Percentiles rank a stretch among this genome's conserved stretches.
Evolutionary conservation across 352 stramenopile species (phyloP).

Genomic region (Phytophthora ramorum): DNA sequence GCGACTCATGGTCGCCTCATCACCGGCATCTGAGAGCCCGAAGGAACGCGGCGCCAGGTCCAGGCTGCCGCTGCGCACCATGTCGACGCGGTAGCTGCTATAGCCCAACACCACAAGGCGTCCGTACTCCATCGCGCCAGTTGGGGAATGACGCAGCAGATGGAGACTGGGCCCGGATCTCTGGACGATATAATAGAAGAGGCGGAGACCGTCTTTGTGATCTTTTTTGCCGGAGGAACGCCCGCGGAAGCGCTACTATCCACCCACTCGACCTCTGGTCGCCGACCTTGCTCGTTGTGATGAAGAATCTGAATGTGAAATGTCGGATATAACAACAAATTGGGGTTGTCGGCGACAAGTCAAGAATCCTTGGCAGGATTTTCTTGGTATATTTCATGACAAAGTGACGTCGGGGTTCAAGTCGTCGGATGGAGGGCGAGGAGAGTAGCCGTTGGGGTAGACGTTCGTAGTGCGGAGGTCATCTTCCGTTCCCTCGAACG

Average conservation of each 20-base stretch:
- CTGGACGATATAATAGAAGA: too few relatives aligned
- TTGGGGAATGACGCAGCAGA: slow-evolving; percentile 13
- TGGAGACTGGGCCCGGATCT: background rate
- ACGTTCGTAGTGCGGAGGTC: slow-evolving; percentile 18
- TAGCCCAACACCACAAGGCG: slow-evolving; percentile 86
- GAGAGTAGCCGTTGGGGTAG: slow-evolving; percentile 12
- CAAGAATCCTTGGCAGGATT: background rate
- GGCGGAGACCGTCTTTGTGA: background rate
- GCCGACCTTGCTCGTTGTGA: background rate
- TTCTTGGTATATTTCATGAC: slow-evolving; percentile 2
- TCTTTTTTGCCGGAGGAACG: slow-evolving; percentile 8
- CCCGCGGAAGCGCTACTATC: background rate
- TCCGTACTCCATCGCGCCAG: slow-evolving; percentile 71
- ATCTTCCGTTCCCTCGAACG: slow-evolving; percentile 28
- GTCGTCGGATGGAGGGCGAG: slow-evolving; percentile 6
- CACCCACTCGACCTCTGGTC: too few relatives aligned
- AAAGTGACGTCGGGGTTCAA: background rate
- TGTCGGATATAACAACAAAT: slow-evolving; percentile 20
- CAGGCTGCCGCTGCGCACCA: slow-evolving; percentile 34
- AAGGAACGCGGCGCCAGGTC: slow-evolving; percentile 38
- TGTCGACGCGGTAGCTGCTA: slow-evolving; percentile 83
- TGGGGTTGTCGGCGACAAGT: background rate
- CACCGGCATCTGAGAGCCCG: slow-evolving; percentile 34
- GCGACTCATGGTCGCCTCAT: slow-evolving; percentile 25
- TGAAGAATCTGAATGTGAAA: background rate